Conservation (phyloP, 1,284 basidiomycete species). For the Malassezia sp. region DNA sequence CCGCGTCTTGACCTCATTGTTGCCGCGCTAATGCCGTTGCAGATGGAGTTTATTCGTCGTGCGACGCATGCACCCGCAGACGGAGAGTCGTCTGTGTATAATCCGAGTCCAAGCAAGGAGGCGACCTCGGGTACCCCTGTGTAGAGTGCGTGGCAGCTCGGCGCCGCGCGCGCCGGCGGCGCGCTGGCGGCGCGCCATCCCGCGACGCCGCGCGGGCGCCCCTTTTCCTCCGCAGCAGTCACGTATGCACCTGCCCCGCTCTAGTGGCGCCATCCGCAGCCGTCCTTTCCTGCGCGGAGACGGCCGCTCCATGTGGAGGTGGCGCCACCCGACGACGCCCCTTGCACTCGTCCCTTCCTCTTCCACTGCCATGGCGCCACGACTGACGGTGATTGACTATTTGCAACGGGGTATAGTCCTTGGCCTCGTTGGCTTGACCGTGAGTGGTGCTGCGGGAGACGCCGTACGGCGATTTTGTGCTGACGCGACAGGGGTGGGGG, state of each 20-base stretch:
- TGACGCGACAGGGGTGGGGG: constrained; percentile 10
- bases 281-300: no score
- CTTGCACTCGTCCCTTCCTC: not conserved
- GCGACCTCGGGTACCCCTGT: no score
- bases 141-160: no score
- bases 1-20: constrained; percentile 35
- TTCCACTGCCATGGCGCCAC: constrained; percentile 5
- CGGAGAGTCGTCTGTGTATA: not conserved
- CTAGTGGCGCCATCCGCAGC: no score
- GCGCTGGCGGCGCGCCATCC: no score
- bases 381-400: constrained; percentile 9
- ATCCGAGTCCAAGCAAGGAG: not conserved
- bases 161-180: not conserved
- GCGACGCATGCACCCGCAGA: not conserved
- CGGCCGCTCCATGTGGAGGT: not conserved
- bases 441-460: not conserved
- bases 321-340: not conserved
- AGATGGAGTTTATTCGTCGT: constrained; percentile 16
- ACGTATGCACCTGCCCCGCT: no score
- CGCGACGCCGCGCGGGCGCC: no score
- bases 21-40: constrained; percentile 27
- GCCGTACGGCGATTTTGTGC: not conserved
- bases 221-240: no score
- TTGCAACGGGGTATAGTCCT: constrained; percentile 10
- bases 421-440: constrained; percentile 4